Percentiles rank a stretch among this genome's conserved stretches.
phyloP scores from a whole-genome alignment of 306 rosid species.

The Erythrophleum fordii region DNA sequence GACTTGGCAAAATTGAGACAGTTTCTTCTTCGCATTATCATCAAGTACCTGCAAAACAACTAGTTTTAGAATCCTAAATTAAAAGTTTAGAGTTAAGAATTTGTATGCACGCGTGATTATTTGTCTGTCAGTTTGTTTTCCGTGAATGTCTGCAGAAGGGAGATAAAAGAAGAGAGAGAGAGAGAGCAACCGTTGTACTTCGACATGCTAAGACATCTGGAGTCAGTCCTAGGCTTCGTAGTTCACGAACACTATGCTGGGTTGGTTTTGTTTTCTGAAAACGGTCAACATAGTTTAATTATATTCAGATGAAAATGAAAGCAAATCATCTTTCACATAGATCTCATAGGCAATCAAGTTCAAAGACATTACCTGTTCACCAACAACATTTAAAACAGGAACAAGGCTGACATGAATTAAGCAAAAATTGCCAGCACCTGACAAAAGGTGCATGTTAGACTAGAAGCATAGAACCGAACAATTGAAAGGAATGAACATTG shows the following conservation, averaged over 20 bases:
- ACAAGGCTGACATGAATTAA: slow-evolving; percentile 87
- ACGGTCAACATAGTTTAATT: slow-evolving; percentile 23
- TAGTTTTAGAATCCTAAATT: slow-evolving; percentile 28
- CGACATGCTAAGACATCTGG: slow-evolving; percentile 86
- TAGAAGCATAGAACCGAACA: slow-evolving; percentile 3
- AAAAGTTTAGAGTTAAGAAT: slow-evolving; percentile 17
- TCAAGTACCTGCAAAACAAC: slow-evolving; percentile 67
- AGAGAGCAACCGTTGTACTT: slow-evolving; percentile 66
- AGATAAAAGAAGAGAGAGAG: not conserved
- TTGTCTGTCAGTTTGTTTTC: not conserved
- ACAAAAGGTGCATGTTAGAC: slow-evolving; percentile 20
- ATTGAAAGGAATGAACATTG: not conserved
- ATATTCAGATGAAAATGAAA: slow-evolving; percentile 43
- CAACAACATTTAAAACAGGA: slow-evolving; percentile 86
- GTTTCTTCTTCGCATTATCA: slow-evolving; percentile 67
- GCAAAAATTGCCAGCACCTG: slow-evolving; percentile 81
- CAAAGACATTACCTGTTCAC: slow-evolving; percentile 71
- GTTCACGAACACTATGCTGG: slow-evolving; percentile 83
- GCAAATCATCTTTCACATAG: not conserved
- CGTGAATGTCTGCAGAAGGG: not conserved
- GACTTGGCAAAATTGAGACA: slow-evolving; percentile 88
- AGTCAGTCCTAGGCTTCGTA: slow-evolving; percentile 74
- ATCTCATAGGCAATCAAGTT: slow-evolving; percentile 16
- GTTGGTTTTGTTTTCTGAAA: slow-evolving; percentile 87
- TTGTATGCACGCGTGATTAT: slow-evolving; percentile 6